phyloP scores from a whole-genome alignment of 208 protist species.

The Leishmania aethiopica region DNA sequence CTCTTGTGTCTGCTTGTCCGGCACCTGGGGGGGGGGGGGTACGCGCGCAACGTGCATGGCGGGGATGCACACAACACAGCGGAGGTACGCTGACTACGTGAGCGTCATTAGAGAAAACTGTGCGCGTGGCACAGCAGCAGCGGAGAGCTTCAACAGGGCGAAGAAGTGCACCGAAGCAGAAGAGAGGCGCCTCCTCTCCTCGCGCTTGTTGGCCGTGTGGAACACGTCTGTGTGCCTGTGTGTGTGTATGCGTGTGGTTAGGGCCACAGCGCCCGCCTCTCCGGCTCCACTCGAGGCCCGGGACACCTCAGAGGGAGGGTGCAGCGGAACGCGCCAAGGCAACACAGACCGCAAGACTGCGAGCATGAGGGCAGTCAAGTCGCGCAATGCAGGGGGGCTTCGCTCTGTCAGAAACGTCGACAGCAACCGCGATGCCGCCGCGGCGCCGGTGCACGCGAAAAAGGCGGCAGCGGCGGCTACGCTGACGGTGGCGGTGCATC shows the following conservation, averaged over 20 bases:
- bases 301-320: background rate
- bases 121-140: background rate
- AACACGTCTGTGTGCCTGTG: background rate
- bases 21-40: background rate
- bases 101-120: background rate
- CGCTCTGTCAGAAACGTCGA: background rate
- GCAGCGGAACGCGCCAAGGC: background rate
- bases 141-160: background rate
- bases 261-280: background rate
- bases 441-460: too few relatives aligned
- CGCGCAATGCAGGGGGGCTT: background rate
- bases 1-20: background rate
- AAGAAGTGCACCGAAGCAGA: background rate
- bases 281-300: background rate
- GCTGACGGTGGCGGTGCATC: background rate
- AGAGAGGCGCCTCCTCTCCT: background rate
- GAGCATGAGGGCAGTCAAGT: constrained; percentile 2
- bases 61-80: background rate
- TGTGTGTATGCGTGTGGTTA: background rate
- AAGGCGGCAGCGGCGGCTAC: background rate
- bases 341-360: background rate
- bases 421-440: background rate
- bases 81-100: too few relatives aligned
- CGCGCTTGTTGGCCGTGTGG: background rate
- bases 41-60: background rate